These are phyloP conservation scores for Fusarium sp. DNA, from an alignment of 2,329 filamentous ascomycete genomes.

Conservation along the genomic window DNA sequence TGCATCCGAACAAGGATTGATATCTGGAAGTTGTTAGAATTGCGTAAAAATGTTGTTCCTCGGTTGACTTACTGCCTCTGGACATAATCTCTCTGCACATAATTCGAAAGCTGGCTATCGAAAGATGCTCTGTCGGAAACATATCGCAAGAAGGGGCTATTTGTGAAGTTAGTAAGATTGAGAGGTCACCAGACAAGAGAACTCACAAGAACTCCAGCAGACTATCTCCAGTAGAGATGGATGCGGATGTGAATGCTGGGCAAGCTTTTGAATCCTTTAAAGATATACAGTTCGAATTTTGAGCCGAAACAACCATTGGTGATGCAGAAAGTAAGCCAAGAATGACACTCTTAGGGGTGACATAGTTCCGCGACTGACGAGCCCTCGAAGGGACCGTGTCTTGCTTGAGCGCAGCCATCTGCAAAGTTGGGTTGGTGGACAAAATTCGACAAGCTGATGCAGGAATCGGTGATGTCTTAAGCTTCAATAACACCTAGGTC, in stretches of 20 bases:
- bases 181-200: background rate
- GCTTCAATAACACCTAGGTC: conserved; percentile 28
- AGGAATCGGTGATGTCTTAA: conserved; percentile 15
- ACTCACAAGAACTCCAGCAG: conserved; percentile 74
- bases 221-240: conserved; percentile 71
- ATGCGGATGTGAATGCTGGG: conserved; percentile 76
- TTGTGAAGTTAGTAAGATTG: conserved; percentile 23
- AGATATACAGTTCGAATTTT: conserved; percentile 66
- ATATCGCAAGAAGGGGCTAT: conserved; percentile 84
- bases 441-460: conserved; percentile 19
- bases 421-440: conserved; percentile 3
- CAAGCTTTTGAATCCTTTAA: conserved; percentile 76
- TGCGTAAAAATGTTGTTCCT: background rate
- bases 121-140: conserved; percentile 83
- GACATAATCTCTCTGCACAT: conserved; percentile 80
- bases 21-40: conserved; percentile 68
- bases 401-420: conserved; percentile 22
- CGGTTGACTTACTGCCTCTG: conserved; percentile 74
- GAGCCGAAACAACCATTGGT: conserved; percentile 51
- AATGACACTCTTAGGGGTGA: conserved; percentile 34
- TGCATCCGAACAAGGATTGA: conserved; percentile 81
- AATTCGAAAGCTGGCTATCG: conserved; percentile 77
- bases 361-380: conserved; percentile 30
- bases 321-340: conserved; percentile 43
- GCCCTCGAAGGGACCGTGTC: background rate